Conservation (phyloP, 441 rosid species). For the Theobroma grandiflorum region DNA sequence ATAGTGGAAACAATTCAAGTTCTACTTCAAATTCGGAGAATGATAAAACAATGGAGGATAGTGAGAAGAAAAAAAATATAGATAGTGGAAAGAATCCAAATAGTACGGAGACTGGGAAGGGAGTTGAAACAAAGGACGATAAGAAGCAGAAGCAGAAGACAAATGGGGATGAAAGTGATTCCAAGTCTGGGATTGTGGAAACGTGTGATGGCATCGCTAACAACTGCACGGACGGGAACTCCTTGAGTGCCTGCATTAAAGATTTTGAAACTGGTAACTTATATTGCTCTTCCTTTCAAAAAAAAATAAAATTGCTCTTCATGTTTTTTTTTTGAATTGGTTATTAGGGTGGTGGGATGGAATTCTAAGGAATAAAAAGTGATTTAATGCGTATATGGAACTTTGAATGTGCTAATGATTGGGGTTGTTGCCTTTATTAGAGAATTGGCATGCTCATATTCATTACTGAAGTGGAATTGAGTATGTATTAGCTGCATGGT, state of each 20-base stretch:
- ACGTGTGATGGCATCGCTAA: conserved; percentile 57
- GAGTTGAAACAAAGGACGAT: neutral
- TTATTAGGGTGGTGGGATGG: neutral
- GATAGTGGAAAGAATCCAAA: conserved; percentile 29
- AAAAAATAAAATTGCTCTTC: no score
- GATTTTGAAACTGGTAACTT: conserved; percentile 55
- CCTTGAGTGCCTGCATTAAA: conserved; percentile 66
- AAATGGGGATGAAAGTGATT: conserved; percentile 31
- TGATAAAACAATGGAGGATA: neutral
- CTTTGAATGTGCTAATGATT: conserved; percentile 4
- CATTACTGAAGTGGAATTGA: neutral
- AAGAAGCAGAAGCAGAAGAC: conserved; percentile 26
- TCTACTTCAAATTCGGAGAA: conserved; percentile 6
- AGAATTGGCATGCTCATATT: neutral
- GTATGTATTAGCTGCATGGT: conserved; percentile 1
- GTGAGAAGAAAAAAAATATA: neutral
- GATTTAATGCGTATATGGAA: neutral
- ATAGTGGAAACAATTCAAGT: conserved; percentile 30
- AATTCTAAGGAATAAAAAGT: neutral
- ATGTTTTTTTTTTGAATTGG: conserved; percentile 1
- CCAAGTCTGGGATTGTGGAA: conserved; percentile 37
- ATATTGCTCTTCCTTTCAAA: neutral
- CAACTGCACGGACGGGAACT: conserved; percentile 41
- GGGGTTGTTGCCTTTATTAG: neutral
- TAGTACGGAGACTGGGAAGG: conserved; percentile 20